These are phyloP conservation scores for Stachybotrys chartarum DNA, from an alignment of 2,329 filamentous ascomycete genomes.

Conservation along the genomic window DNA sequence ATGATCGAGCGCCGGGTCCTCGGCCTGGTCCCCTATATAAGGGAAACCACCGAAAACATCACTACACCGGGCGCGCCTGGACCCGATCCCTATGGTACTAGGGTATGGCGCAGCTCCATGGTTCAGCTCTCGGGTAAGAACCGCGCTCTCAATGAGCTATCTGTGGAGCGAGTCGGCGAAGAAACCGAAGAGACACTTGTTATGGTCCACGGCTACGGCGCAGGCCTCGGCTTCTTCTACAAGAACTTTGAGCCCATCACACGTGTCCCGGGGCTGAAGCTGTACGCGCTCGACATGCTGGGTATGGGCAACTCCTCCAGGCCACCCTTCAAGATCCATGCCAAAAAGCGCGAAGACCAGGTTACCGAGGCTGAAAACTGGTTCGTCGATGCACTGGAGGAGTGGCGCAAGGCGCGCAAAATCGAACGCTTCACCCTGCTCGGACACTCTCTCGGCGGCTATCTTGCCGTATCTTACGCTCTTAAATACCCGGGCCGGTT, in stretches of 20 bases:
- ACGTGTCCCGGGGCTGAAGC: conserved; percentile 70
- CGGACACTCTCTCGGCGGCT: conserved; percentile 89
- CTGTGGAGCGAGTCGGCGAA: conserved; percentile 76
- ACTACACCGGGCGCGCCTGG: conserved; percentile 47
- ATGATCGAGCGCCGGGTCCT: conserved; percentile 85
- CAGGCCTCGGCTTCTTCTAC: conserved; percentile 95
- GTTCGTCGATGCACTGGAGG: conserved; percentile 94
- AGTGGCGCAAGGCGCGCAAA: conserved; percentile 84
- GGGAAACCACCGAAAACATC: conserved; percentile 65
- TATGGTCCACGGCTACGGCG: conserved; percentile 95
- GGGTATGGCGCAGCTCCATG: conserved; percentile 80
- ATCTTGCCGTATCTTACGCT: conserved; percentile 90
- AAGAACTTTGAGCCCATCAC: conserved; percentile 91
- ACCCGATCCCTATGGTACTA: conserved; percentile 74
- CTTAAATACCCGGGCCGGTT: conserved; percentile 91
- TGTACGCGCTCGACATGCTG: conserved; percentile 91
- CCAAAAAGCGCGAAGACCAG: conserved; percentile 73
- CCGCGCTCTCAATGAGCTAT: conserved; percentile 86
- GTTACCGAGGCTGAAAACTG: conserved; percentile 86
- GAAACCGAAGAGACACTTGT: conserved; percentile 78
- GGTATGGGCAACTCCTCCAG: conserved; percentile 88
- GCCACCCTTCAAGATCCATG: conserved; percentile 75
- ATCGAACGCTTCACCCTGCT: conserved; percentile 91
- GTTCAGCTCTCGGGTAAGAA: conserved; percentile 80
- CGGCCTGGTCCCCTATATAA: conserved; percentile 75